phyloP scores from a whole-genome alignment of 2,329 filamentous ascomycete species.

The Lizonia empirigonia region DNA sequence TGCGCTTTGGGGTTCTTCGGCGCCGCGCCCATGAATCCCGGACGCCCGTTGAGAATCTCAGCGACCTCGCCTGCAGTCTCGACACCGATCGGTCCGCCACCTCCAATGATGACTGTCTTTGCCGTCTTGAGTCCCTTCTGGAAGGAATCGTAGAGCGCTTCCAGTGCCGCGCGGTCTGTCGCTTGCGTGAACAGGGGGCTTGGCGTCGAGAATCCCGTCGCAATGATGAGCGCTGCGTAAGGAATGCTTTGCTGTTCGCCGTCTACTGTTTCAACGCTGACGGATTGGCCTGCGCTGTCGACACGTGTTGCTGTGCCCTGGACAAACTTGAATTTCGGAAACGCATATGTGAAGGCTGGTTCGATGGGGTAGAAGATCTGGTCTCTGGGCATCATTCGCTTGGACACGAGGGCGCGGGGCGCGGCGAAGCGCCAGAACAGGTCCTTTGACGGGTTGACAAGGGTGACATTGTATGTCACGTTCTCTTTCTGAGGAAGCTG shows the following conservation, averaged over 20 bases:
- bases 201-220: slow-evolving; percentile 59
- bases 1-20: slow-evolving; percentile 48
- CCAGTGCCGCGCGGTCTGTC: slow-evolving; percentile 38
- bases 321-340: slow-evolving; percentile 57
- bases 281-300: slow-evolving; percentile 52
- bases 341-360: slow-evolving; percentile 58
- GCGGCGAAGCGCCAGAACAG: slow-evolving; percentile 62
- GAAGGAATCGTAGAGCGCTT: slow-evolving; percentile 44
- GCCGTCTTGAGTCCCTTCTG: slow-evolving; percentile 48
- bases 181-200: slow-evolving; percentile 54
- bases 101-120: slow-evolving; percentile 55
- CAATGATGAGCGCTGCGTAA: slow-evolving; percentile 62
- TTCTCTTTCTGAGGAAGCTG: slow-evolving; percentile 42
- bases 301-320: slow-evolving; percentile 58
- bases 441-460: slow-evolving; percentile 61
- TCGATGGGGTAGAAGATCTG: slow-evolving; percentile 60
- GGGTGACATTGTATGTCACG: slow-evolving; percentile 57
- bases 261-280: slow-evolving; percentile 47
- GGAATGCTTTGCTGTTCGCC: slow-evolving; percentile 45
- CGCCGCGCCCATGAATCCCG: slow-evolving; percentile 43
- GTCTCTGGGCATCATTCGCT: slow-evolving; percentile 54
- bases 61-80: slow-evolving; percentile 59
- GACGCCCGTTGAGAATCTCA: slow-evolving; percentile 49
- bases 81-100: slow-evolving; percentile 57
- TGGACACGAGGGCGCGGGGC: slow-evolving; percentile 60